A percentile compares a stretch with the other conserved stretches of the same genome.
phyloP scores from a whole-genome alignment of 257 asterid species.

The Leptodermis oblonga region DNA sequence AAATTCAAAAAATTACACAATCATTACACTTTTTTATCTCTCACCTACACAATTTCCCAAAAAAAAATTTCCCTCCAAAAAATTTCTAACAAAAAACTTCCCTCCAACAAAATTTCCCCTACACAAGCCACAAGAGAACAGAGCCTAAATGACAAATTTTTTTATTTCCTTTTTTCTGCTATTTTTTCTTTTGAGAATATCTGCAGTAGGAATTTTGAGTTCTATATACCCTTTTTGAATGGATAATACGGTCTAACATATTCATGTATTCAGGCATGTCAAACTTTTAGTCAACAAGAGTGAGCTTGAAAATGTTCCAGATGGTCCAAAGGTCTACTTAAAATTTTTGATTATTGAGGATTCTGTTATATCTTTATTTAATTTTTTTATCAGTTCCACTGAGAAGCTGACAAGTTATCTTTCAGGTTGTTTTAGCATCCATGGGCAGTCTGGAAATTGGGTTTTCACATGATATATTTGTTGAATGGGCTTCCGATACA shows the following conservation, averaged over 20 bases:
- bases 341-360: conserved; percentile 10
- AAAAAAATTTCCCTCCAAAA: too few species aligned
- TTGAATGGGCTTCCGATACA: conserved; percentile 97
- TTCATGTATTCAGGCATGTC: conserved; percentile 51
- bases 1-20: too few species aligned
- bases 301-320: conserved; percentile 77
- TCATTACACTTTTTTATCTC: too few species aligned
- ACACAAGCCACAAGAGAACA: too few species aligned
- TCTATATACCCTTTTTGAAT: neutral
- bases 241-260: neutral
- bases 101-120: too few species aligned
- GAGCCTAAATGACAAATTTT: neutral
- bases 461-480: conserved; percentile 91
- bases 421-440: conserved; percentile 89
- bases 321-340: conserved; percentile 76
- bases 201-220: neutral
- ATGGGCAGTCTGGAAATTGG: conserved; percentile 98
- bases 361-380: conserved; percentile 16
- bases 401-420: conserved; percentile 14
- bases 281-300: conserved; percentile 64
- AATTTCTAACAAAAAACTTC: too few species aligned
- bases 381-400: conserved; percentile 19
- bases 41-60: too few species aligned
- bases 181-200: neutral
- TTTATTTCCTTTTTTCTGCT: neutral